phyloP scores from a whole-genome alignment of 306 rosid species.

The Carpinus fangiana region DNA sequence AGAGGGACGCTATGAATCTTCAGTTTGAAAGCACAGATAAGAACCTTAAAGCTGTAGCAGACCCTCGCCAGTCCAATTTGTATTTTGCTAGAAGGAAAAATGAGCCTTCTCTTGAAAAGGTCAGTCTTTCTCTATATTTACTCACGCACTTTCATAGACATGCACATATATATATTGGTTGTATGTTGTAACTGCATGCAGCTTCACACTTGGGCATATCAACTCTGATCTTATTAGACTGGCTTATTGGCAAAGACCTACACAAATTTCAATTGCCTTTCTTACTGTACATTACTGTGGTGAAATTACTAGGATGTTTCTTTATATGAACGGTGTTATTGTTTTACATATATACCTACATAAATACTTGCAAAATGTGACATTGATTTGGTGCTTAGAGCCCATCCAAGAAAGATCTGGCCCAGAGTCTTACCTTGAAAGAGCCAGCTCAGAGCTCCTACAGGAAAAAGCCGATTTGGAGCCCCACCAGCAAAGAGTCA shows the following conservation, averaged over 20 bases:
- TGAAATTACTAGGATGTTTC: background rate
- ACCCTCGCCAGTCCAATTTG: slow-evolving; percentile 16
- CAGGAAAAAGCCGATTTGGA: slow-evolving; percentile 5
- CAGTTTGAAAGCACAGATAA: slow-evolving; percentile 33
- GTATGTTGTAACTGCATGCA: slow-evolving; percentile 4
- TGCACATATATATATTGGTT: slow-evolving; percentile 3
- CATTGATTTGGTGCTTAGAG: slow-evolving; percentile 39
- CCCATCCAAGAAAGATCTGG: slow-evolving; percentile 25
- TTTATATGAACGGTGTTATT: slow-evolving; percentile 1
- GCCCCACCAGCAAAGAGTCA: slow-evolving; percentile 38
- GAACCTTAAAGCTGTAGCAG: slow-evolving; percentile 22
- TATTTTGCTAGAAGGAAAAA: slow-evolving; percentile 15
- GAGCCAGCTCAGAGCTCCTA: slow-evolving; percentile 31
- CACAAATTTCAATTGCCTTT: slow-evolving; percentile 9
- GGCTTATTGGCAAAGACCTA: background rate
- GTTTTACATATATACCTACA: background rate
- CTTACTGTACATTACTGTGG: background rate
- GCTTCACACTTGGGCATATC: background rate
- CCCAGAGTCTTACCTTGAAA: slow-evolving; percentile 38
- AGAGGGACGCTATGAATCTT: slow-evolving; percentile 28
- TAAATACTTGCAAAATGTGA: slow-evolving; percentile 20
- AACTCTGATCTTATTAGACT: slow-evolving; percentile 11
- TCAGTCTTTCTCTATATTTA: slow-evolving; percentile 7
- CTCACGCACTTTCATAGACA: background rate
- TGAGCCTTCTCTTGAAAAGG: slow-evolving; percentile 27